Conservation (phyloP, 306 rosid species). For the Abrus pulchellus region DNA sequence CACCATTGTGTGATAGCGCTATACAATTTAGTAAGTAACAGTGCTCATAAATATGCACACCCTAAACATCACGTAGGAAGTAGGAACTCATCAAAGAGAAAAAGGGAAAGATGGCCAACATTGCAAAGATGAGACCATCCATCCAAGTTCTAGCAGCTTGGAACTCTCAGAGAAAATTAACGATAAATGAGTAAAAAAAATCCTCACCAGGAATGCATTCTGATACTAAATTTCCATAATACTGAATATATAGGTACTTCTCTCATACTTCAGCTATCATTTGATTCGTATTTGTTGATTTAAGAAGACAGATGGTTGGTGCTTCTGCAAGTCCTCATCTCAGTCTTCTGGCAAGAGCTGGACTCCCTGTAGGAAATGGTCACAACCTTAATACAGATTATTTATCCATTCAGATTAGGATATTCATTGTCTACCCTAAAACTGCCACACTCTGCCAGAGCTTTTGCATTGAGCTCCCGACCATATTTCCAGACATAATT, state of each 20-base stretch:
- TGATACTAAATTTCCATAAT: constrained; percentile 45
- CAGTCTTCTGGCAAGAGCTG: constrained; percentile 41
- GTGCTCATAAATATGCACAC: constrained; percentile 59
- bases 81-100: constrained; percentile 42
- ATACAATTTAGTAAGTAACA: constrained; percentile 54
- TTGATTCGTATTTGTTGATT: constrained; percentile 41
- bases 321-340: constrained; percentile 44
- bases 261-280: constrained; percentile 50
- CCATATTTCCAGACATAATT: constrained; percentile 88
- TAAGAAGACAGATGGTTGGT: constrained; percentile 41
- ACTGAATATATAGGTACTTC: constrained; percentile 35
- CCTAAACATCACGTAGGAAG: constrained; percentile 49
- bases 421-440: constrained; percentile 70
- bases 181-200: constrained; percentile 46
- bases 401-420: constrained; percentile 71
- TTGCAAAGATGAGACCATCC: constrained; percentile 55
- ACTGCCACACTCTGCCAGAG: constrained; percentile 83
- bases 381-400: constrained; percentile 19
- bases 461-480: constrained; percentile 83
- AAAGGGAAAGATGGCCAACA: constrained; percentile 34
- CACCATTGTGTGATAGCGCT: constrained; percentile 49
- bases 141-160: constrained; percentile 60
- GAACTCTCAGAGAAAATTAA: constrained; percentile 58
- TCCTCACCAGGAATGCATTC: constrained; percentile 54
- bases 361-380: constrained; percentile 50